Percentiles rank a stretch among this genome's conserved stretches.
Evolutionary conservation across 108 stramenopile genomes (phyloP).

Genomic region (Heterococcus sp.): DNA sequence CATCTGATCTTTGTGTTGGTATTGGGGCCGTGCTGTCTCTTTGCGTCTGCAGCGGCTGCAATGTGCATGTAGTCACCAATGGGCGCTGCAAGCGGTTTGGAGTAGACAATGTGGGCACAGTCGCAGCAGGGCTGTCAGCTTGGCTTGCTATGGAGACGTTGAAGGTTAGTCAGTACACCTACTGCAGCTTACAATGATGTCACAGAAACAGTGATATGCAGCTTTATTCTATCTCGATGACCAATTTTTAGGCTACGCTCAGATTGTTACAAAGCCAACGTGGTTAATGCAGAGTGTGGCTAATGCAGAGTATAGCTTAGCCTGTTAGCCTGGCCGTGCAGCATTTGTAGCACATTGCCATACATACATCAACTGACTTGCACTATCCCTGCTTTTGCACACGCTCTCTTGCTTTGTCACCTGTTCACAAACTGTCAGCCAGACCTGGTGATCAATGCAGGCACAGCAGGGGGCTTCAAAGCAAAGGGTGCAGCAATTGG

Average conservation of each 20-base stretch:
- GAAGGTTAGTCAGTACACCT: constrained; percentile 1
- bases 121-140: constrained; percentile 73
- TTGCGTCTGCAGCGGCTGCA: constrained; percentile 61
- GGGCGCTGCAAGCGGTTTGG: constrained; percentile 79
- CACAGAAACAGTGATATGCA: not conserved
- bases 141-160: constrained; percentile 60
- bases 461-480: constrained; percentile 90
- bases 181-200: not conserved
- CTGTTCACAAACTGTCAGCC: constrained; percentile 47
- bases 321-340: too few relatives aligned
- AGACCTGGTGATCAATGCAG: constrained; percentile 84
- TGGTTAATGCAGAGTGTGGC: not conserved
- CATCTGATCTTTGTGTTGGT: too few relatives aligned
- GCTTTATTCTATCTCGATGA: not conserved
- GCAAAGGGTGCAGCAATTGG: constrained; percentile 83
- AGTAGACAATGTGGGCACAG: constrained; percentile 90
- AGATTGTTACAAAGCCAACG: not conserved
- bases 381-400: too few relatives aligned
- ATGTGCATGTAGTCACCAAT: constrained; percentile 80
- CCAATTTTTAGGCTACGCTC: not conserved
- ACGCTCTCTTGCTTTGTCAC: too few relatives aligned
- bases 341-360: too few relatives aligned
- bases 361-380: too few relatives aligned
- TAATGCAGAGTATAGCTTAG: not conserved
- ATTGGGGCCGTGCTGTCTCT: not conserved